Evolutionary conservation across 2,329 filamentous ascomycete genomes (phyloP).

Genomic region (Penicillium sp.): DNA sequence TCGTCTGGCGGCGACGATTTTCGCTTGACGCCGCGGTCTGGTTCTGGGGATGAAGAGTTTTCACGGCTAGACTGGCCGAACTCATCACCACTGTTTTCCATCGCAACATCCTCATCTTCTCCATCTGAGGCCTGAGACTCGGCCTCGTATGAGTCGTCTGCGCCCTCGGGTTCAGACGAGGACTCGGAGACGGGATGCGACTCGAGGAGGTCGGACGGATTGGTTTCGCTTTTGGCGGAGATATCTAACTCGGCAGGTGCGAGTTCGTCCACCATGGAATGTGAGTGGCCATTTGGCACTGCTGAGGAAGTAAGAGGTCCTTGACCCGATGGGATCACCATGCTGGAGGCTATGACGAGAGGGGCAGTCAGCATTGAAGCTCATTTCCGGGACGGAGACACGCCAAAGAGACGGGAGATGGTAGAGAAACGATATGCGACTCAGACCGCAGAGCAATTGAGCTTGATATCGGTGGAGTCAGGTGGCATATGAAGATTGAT

Average conservation of each 20-base stretch:
- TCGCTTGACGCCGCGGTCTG: constrained; percentile 71
- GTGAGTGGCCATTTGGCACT: constrained; percentile 41
- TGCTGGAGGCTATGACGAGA: constrained; percentile 46
- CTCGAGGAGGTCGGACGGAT: constrained; percentile 73
- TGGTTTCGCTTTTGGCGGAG: constrained; percentile 67
- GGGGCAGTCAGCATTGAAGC: constrained; percentile 48
- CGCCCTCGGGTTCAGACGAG: constrained; percentile 45
- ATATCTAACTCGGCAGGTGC: constrained; percentile 42
- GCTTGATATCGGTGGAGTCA: constrained; percentile 30
- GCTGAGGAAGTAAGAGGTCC: constrained; percentile 39
- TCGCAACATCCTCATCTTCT: constrained; percentile 73
- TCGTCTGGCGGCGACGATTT: constrained; percentile 69
- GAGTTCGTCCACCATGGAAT: constrained; percentile 32
- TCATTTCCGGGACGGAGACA: constrained; percentile 27
- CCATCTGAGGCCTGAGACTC: constrained; percentile 45
- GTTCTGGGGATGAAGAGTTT: constrained; percentile 72
- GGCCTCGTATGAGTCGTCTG: constrained; percentile 46
- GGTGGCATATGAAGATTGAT: constrained; percentile 41
- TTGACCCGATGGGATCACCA: constrained; percentile 50
- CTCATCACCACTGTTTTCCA: constrained; percentile 59
- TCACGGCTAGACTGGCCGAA: constrained; percentile 61
- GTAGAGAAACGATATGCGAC: constrained; percentile 42
- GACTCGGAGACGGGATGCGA: constrained; percentile 56
- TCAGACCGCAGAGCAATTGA: constrained; percentile 30
- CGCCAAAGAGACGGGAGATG: constrained; percentile 25